These are phyloP conservation scores for Rubia occidens DNA, from an alignment of 305 asterid species.

Conservation along the genomic window DNA sequence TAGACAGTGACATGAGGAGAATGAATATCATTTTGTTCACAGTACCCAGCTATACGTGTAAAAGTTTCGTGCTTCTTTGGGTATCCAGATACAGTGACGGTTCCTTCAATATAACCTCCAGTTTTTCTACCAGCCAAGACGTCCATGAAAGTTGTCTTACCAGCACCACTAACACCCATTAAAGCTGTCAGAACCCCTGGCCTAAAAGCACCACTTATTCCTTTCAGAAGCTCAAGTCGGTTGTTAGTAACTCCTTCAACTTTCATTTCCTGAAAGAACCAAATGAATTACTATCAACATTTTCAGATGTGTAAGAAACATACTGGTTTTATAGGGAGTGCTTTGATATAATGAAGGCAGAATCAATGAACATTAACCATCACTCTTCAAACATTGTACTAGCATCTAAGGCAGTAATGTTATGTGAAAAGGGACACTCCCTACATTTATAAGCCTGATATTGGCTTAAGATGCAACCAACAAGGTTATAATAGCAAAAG, in stretches of 20 bases:
- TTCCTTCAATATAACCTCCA: conserved; percentile 58
- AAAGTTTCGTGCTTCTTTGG: conserved; percentile 58
- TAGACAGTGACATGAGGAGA: conserved; percentile 59
- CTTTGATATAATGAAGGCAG: neutral
- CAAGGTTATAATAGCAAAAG: neutral
- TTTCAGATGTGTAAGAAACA: neutral
- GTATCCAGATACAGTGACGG: conserved; percentile 47
- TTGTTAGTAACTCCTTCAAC: conserved; percentile 43
- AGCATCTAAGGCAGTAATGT: neutral
- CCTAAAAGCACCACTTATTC: conserved; percentile 69
- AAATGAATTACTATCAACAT: neutral
- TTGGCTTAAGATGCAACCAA: neutral
- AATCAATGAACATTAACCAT: neutral
- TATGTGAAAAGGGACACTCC: neutral
- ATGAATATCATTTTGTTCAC: conserved; percentile 71
- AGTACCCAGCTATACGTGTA: conserved; percentile 65
- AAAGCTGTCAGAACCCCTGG: conserved; percentile 77
- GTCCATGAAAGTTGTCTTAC: conserved; percentile 72
- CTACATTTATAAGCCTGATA: neutral
- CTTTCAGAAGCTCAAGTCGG: conserved; percentile 47
- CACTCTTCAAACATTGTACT: neutral
- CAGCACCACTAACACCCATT: conserved; percentile 84
- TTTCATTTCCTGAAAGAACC: conserved; percentile 47
- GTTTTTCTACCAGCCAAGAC: conserved; percentile 71
- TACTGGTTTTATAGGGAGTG: neutral